Evolutionary conservation across 139 green algal species (phyloP).

Genomic region (Chlamydomonas schloesseri): DNA sequence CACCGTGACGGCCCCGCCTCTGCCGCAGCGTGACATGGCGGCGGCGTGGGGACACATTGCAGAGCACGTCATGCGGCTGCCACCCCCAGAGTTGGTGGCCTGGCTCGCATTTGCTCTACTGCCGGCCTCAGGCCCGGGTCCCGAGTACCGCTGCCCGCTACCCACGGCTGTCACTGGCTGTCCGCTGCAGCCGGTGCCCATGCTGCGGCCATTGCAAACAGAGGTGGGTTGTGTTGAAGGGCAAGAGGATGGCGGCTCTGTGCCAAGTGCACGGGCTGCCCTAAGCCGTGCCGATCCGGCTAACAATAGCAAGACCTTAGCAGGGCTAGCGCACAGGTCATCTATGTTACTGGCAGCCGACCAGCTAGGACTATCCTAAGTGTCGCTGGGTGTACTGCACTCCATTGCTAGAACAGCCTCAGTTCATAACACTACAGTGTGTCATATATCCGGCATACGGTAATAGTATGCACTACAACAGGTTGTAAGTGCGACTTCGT

Average conservation of each 20-base stretch:
- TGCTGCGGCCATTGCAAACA: background rate
- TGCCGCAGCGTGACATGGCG: constrained; percentile 18
- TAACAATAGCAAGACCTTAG: too few relatives aligned
- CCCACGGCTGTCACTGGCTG: background rate
- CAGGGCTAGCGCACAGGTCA: too few relatives aligned
- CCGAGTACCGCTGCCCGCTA: constrained; percentile 1
- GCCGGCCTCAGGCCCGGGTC: background rate
- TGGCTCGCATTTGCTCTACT: constrained; percentile 30
- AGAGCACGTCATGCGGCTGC: background rate
- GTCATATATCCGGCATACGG: background rate
- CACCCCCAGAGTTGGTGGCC: background rate
- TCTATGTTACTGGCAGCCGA: too few relatives aligned
- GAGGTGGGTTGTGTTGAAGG: background rate
- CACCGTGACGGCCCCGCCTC: background rate
- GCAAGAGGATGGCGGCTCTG: too few relatives aligned
- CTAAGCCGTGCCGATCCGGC: too few relatives aligned
- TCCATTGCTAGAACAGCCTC: too few relatives aligned
- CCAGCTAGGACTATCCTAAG: too few relatives aligned
- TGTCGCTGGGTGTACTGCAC: too few relatives aligned
- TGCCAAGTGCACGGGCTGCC: too few relatives aligned
- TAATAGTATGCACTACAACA: too few relatives aligned
- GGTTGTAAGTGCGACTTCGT: too few relatives aligned
- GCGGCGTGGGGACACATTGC: constrained; percentile 27
- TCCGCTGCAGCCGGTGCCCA: background rate
- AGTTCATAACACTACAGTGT: too few relatives aligned